A percentile compares a stretch with the other conserved stretches of the same genome.
Evolutionary conservation across 2,329 filamentous ascomycete species (phyloP).

Genomic region (Diplocarpon rosae): DNA sequence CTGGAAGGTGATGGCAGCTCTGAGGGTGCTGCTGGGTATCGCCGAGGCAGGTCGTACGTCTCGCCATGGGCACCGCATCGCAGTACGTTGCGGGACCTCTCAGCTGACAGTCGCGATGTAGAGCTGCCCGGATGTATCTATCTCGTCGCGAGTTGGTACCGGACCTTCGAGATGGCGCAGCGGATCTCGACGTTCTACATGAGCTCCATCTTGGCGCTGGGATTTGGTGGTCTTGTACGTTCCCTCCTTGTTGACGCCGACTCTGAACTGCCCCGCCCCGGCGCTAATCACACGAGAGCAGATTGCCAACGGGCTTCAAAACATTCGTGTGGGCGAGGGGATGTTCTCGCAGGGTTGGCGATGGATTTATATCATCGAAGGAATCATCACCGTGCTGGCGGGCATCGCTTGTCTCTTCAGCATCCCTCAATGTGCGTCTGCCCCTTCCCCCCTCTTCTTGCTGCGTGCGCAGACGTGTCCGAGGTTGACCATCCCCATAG

Average conservation of each 20-base stretch:
- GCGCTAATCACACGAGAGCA: neutral
- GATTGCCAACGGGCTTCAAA: neutral
- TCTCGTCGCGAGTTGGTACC: slow-evolving; percentile 1
- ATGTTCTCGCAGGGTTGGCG: neutral
- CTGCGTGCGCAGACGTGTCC: too few species aligned
- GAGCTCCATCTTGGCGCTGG: neutral
- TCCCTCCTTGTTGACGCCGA: neutral
- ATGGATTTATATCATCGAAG: slow-evolving; percentile 1
- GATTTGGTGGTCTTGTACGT: neutral
- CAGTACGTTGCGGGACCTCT: too few species aligned
- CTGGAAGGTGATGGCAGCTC: neutral
- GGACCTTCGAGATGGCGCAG: neutral
- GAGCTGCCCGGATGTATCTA: neutral
- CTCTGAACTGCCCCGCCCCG: neutral
- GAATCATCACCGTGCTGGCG: neutral
- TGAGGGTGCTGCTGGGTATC: neutral
- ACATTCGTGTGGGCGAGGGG: neutral
- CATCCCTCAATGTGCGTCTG: neutral
- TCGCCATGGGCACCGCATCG: too few species aligned
- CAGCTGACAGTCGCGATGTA: neutral
- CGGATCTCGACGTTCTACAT: neutral
- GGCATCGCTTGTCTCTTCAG: neutral
- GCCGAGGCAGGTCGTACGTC: neutral
- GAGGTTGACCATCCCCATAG: neutral
- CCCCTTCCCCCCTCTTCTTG: neutral